These are phyloP conservation scores for Zopfochytrium polystomum DNA, from an alignment of 371 early-diverging fungal genomes.

Conservation along the genomic window DNA sequence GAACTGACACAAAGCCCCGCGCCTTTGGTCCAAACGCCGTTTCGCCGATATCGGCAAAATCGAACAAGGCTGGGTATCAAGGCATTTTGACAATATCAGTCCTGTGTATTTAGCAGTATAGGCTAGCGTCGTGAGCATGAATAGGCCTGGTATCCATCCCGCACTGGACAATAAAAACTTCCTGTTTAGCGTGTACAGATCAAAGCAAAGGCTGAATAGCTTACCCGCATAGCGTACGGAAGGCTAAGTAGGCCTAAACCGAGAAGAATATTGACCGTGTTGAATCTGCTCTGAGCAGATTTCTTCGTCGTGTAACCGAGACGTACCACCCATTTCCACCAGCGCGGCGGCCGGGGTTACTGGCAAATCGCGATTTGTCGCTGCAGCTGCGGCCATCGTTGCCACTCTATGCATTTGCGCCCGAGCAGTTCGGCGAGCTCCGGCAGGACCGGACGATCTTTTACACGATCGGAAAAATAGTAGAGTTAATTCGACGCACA, in stretches of 20 bases:
- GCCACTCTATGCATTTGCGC: constrained; percentile 18
- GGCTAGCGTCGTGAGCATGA: constrained; percentile 52
- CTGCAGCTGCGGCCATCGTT: constrained; percentile 13
- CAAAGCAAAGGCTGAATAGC: no score
- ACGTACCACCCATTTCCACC: constrained; percentile 18
- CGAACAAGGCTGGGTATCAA: constrained; percentile 10
- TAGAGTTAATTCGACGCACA: no score
- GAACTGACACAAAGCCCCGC: constrained; percentile 36
- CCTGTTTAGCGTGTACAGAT: no score
- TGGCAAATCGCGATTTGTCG: neutral
- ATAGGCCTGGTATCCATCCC: constrained; percentile 59
- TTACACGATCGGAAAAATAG: no score
- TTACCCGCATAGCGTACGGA: constrained; percentile 56
- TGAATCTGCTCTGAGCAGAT: constrained; percentile 52
- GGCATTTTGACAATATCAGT: constrained; percentile 15
- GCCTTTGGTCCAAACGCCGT: constrained; percentile 65
- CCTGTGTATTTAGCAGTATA: constrained; percentile 44
- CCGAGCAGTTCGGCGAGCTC: constrained; percentile 14
- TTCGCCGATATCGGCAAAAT: constrained; percentile 67
- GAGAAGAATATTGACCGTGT: constrained; percentile 57
- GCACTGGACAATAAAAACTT: constrained; percentile 28
- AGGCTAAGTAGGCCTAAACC: no score
- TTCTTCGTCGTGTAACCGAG: constrained; percentile 12
- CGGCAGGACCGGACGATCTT: constrained; percentile 1
- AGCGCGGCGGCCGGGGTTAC: constrained; percentile 14